Evolutionary conservation across 1,284 basidiomycete genomes (phyloP), one percentile per base, ranked within the genome.

Genomic region (Blastosporella zonata): DNA sequence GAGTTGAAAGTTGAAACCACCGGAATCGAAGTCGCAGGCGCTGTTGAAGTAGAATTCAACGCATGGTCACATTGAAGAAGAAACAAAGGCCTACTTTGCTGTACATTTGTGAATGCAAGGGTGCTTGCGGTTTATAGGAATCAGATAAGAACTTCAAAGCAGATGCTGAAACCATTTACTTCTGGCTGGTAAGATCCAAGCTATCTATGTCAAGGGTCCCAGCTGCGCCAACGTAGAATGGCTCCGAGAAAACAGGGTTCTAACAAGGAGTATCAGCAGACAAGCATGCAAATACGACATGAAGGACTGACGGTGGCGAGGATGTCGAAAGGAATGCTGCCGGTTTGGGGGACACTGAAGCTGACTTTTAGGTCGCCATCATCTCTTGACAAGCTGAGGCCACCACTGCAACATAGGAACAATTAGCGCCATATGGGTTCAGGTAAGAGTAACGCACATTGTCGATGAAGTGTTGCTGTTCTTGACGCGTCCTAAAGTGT

Each of bases 191-290:
- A 36, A 39, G 31, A 39, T 53, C 54, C 35, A 71, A 54, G 13
- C 44, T 55, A 53, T 55, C 23, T 36, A 45, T 35, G 17, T 46
- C 45, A 25, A 23, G 13, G 23, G 46, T 53, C 42, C 53, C 58
- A 10, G 56, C 61, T 29, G 67, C 65, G 33, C 72, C 72, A 25
- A 75, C 56, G 50, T 67, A 72, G 43, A 59, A 66, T 6, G 70
- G 69, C 13, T 63, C 61, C 31, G 60, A 44, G 53, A 71, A 70
- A 10, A 54, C 50, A 15, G 69, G 56, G 43, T 75, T 72, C 71
- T 73, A 46, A 28, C 10, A 25, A 33, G 23, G 7, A 13, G n/a
- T 25, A 25, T 39, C 8, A 27, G 6, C 25, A 9, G 25, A 13
- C 12, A 46, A 15, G 17, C 9, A 33, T 17, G 23, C 15, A 8